These are phyloP conservation scores for Solanum hybrid DNA, from an alignment of 305 asterid species.

Conservation along the genomic window DNA sequence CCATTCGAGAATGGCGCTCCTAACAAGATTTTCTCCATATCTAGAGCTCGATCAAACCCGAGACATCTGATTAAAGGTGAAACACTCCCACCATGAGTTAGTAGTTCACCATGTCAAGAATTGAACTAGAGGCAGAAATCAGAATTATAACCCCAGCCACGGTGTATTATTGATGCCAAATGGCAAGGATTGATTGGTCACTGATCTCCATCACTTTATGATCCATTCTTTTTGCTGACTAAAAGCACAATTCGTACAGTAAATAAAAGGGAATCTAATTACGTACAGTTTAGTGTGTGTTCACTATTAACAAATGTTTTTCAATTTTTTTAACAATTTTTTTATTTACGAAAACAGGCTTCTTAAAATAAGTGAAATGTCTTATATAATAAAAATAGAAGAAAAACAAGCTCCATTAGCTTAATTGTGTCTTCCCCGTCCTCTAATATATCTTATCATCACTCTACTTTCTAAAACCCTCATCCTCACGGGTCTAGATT, in stretches of 20 bases:
- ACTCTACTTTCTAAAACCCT: neutral
- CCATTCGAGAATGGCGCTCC: too few relatives aligned
- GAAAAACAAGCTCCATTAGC: neutral
- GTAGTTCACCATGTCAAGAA: too few relatives aligned
- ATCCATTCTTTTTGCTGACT: neutral
- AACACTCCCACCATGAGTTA: too few relatives aligned
- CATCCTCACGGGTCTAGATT: accelerated
- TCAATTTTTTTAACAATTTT: too few relatives aligned
- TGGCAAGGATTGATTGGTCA: neutral
- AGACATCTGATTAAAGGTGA: too few relatives aligned
- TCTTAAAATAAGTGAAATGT: neutral
- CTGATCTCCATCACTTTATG: neutral
- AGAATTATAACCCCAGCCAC: neutral
- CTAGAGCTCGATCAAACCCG: too few relatives aligned
- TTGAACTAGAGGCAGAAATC: neutral
- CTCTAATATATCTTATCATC: neutral
- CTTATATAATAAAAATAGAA: neutral
- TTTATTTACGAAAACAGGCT: neutral
- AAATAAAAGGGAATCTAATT: neutral
- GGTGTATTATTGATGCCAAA: neutral
- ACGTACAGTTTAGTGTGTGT: neutral
- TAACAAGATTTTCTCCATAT: too few relatives aligned
- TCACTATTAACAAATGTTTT: neutral
- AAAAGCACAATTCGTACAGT: neutral
- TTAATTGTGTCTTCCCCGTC: neutral